phyloP scores from a whole-genome alignment of 2,329 filamentous ascomycete species.

The Dactylellina drechsleri region DNA sequence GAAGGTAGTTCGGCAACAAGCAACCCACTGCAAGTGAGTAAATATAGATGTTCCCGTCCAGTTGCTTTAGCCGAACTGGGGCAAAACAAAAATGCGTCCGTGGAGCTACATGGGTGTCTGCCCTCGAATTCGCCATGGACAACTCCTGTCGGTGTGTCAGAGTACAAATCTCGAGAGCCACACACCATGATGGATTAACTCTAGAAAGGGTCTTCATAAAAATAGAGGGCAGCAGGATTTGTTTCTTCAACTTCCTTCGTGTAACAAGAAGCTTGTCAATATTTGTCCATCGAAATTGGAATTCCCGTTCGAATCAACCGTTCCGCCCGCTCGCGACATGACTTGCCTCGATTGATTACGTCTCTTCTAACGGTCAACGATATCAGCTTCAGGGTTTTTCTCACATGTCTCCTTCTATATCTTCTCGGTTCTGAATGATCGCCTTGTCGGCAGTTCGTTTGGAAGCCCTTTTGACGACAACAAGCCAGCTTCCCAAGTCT shows the following conservation, averaged over 20 bases:
- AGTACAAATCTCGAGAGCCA: conserved; percentile 47
- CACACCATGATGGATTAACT: conserved; percentile 20
- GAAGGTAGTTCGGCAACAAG: conserved; percentile 21
- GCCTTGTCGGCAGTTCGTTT: conserved; percentile 44
- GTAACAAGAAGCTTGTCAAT: conserved; percentile 33
- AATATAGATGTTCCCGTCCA: conserved; percentile 55
- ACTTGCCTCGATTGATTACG: conserved; percentile 41
- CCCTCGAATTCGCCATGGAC: conserved; percentile 45
- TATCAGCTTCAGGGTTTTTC: conserved; percentile 5
- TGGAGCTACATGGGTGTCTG: conserved; percentile 44
- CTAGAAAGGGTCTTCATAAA: conserved; percentile 35
- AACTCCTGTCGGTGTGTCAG: conserved; percentile 51
- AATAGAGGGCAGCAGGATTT: conserved; percentile 52
- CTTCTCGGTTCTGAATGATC: conserved; percentile 25
- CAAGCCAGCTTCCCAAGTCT: conserved; percentile 26
- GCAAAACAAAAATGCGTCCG: conserved; percentile 52
- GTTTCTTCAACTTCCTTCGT: conserved; percentile 48
- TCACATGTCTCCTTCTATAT: conserved; percentile 22
- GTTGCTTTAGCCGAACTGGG: conserved; percentile 55
- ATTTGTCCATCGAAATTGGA: conserved; percentile 35
- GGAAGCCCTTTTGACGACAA: conserved; percentile 4
- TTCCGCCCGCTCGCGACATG: conserved; percentile 24
- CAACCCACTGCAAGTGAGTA: conserved; percentile 50
- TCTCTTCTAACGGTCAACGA: conserved; percentile 24
- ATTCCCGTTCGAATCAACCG: conserved; percentile 7